Evolutionary conservation across 208 protist genomes (phyloP), one percentile per base, ranked within the genome.

Genomic region (Blechomonas ayalai): DNA sequence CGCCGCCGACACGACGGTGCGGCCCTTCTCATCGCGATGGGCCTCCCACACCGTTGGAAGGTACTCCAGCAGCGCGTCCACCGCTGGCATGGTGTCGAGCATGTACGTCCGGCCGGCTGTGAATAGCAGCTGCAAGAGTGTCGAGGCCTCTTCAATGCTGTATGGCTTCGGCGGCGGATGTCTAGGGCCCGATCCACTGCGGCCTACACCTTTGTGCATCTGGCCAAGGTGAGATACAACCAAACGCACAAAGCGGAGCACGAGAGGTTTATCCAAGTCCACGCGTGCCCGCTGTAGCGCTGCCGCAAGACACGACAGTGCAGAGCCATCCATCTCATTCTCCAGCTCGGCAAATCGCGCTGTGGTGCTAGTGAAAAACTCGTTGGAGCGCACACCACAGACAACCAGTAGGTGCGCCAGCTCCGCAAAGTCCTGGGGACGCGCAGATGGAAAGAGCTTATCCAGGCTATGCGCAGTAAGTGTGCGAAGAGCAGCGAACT

Each of bases 381-480:
- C 49, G 0, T 59, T 36, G 12, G 77, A 76, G 15, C 78, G 72
- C 38, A 88, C 67, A 9, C 78, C 73, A 37, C 83, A 92, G 12
- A 43, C 50, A 31, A 88, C 51, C 23, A 92, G 72, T 12, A 80
- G 59, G 28, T 38, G 70, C 40, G 59, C 53, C 12, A 88, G 37
- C 8, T 71, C 64, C 15, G 66, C 73, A 35, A 86, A 52, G 41
- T 74, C 69, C 3, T 43, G 35, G 2, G 60, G 52, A 5, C 54
- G 39, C 42, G 71, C 67, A 9, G 46, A 53, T 15, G 71, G 74
- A 45, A 92, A 59, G 26, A 88, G 54, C 2, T 29, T 19, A 13
- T 57, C 34, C 1, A 50, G 63, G 50, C 69, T 69, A 54, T 79
- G 73, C 13, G 75, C 73, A 4, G 70, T 51, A 15, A 92, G 64